These are phyloP conservation scores for Wickerhamomyces chaumierensis DNA, from an alignment of 805 yeast genomes.

Conservation along the genomic window DNA sequence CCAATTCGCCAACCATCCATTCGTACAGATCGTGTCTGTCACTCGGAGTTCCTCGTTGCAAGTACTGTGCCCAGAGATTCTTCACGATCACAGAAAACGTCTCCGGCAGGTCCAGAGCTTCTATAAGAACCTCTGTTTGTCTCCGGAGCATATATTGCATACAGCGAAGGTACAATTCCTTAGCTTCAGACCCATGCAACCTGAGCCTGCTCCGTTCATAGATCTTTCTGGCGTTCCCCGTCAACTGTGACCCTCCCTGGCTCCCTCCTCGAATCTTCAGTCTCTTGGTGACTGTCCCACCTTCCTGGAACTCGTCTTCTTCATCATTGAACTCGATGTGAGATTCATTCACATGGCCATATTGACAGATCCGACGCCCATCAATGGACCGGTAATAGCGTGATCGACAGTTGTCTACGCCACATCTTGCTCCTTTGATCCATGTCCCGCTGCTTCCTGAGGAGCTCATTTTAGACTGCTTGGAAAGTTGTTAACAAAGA, in stretches of 20 bases:
- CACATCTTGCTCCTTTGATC: conserved; percentile 74
- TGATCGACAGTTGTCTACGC: conserved; percentile 82
- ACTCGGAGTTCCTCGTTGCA: conserved; percentile 4
- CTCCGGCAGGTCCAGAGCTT: conserved; percentile 20
- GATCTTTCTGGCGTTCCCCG: conserved; percentile 6
- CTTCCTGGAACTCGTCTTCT: conserved; percentile 51
- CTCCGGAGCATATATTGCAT: conserved; percentile 39
- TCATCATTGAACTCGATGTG: conserved; percentile 73
- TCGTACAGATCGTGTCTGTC: too few relatives aligned
- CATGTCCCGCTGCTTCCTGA: too few relatives aligned
- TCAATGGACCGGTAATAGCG: conserved; percentile 58
- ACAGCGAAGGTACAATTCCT: conserved; percentile 30
- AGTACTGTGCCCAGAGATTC: conserved; percentile 23
- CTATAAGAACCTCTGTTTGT: conserved; percentile 33
- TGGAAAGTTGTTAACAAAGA: too few relatives aligned
- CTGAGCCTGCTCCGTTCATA: conserved; percentile 7
- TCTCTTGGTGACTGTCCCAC: conserved; percentile 33
- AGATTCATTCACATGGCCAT: conserved; percentile 83
- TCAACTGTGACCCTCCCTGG: conserved; percentile 21
- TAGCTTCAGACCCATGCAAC: conserved; percentile 39
- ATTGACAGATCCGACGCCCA: conserved; percentile 78
- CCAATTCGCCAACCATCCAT: background rate
- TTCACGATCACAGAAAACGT: conserved; percentile 24
- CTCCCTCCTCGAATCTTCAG: conserved; percentile 27
- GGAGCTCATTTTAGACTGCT: conserved; percentile 10